Evolutionary conservation across 805 yeast species (phyloP), one percentile per base, ranked within the genome.

Genomic region (Lipomyces yamadae): DNA sequence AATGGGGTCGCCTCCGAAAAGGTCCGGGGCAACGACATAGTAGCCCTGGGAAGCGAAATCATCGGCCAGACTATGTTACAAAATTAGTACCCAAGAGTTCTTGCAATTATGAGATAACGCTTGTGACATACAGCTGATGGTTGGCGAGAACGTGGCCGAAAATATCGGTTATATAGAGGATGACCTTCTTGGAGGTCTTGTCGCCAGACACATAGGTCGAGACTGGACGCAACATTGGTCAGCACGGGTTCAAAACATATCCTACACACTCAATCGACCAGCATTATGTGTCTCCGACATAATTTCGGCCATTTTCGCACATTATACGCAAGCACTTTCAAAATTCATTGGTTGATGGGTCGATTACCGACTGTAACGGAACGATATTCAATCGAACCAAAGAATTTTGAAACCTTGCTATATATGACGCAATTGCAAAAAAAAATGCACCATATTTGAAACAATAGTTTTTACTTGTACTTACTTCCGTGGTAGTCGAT

Each of bases 11-110:
- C 84, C 85, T 35, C 84, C 77, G 72, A 91, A 82, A 66, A 90
- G 81, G 77, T 92, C 97, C n/a, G 97, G 97, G 42, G 88, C 78
- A 58, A 88, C 80, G 0, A 89, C 93, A 56, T 83, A 84, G 79
- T 83, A 91, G 32, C 91, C 91, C 6, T 76, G 76, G 59, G 77
- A 77, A 57, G 93, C 90, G 68, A 89, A 84, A 62, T 75, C 71
- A 63, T 78, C 82, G 53, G 83, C 80, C n/a, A 78, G 76, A 72
- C 70, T 68, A 39, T 24, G 24, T 18, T 8, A 32, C 29, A 18
- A 10, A 42, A 13, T 34, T 30, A 52, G n/a, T 29, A 6, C 24
- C 50, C 24, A 13, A 18, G 29, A 52, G 29, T 24, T 7, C 34
- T 29, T 52, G n/a, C 11, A 24, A 30, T 2, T 7, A 10, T 8